Evolutionary conservation across 192 early-diverging fungal genomes (phyloP).

Genomic region (Entomortierella chlamydospora): DNA sequence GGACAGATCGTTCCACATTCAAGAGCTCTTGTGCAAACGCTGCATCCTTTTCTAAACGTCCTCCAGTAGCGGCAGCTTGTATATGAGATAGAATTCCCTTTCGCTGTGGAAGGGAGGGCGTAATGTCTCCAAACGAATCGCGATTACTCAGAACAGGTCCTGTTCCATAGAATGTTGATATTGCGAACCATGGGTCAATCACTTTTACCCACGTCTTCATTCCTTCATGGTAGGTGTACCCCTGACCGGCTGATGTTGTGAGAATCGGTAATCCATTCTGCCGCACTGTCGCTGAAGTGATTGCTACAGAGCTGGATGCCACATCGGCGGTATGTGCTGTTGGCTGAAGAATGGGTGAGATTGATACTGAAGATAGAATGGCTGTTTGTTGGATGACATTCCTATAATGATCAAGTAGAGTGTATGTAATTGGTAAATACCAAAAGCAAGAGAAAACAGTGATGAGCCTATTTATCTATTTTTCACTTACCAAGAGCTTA

Average conservation of each 20-base stretch:
- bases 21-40: constrained; percentile 47
- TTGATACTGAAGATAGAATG: constrained; percentile 65
- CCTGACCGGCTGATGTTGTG: constrained; percentile 68
- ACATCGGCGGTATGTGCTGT: constrained; percentile 47
- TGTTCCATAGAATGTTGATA: constrained; percentile 59
- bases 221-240: constrained; percentile 71
- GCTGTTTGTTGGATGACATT: constrained; percentile 66
- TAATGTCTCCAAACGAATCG: constrained; percentile 35
- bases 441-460: background rate
- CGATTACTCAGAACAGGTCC: constrained; percentile 27
- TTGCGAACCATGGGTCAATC: constrained; percentile 66
- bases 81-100: constrained; percentile 44
- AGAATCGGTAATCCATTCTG: constrained; percentile 74
- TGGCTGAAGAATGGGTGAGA: constrained; percentile 72
- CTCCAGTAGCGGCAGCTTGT: constrained; percentile 19
- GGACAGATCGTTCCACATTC: constrained; percentile 46
- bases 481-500: constrained; percentile 72
- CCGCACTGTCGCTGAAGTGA: constrained; percentile 66
- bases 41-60: constrained; percentile 37
- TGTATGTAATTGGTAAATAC: too few species aligned
- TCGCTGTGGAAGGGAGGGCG: constrained; percentile 13
- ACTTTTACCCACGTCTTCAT: constrained; percentile 79
- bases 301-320: constrained; percentile 53
- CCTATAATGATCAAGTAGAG: too few species aligned
- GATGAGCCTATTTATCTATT: background rate